Percentiles rank a stretch among this genome's conserved stretches.
Conservation (phyloP, 202 grass and related monocot genomes). For the Schoenoplectus tabernaemontani region DNA sequence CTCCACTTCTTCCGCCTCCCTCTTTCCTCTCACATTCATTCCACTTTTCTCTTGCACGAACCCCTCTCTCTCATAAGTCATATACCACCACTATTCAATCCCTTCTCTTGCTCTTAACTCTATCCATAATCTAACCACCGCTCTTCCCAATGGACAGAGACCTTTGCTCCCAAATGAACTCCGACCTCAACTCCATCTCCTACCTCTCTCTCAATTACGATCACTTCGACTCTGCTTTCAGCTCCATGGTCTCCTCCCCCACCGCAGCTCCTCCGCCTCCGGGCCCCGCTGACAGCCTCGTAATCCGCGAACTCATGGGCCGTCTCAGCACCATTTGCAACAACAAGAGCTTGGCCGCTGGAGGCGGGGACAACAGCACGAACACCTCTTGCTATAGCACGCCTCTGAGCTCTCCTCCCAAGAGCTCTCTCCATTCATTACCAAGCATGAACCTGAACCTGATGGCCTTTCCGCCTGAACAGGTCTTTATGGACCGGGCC, state of each 20-base stretch:
- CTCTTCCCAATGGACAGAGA: slow-evolving; percentile 15
- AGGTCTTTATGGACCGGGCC: slow-evolving; percentile 10
- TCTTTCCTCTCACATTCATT: not conserved
- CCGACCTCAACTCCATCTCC: slow-evolving; percentile 14
- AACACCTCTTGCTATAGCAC: slow-evolving; percentile 78
- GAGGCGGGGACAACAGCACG: slow-evolving; percentile 22
- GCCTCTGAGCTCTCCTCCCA: slow-evolving; percentile 61
- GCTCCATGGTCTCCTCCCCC: slow-evolving; percentile 68
- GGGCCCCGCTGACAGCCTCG: slow-evolving; percentile 15
- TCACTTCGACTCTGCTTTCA: slow-evolving; percentile 66
- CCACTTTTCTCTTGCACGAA: not conserved
- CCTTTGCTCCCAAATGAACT: slow-evolving; percentile 11
- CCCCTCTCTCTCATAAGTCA: not conserved
- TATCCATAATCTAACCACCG: not conserved
- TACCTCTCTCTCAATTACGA: slow-evolving; percentile 24
- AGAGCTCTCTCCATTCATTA: not conserved
- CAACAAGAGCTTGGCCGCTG: not conserved
- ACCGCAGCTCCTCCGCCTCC: not conserved
- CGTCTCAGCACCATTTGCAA: slow-evolving; percentile 85
- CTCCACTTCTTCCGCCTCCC: slow-evolving; percentile 13
- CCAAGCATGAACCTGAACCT: not conserved
- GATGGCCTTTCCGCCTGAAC: slow-evolving; percentile 1
- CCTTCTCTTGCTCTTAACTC: not conserved
- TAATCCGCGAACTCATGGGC: slow-evolving; percentile 65
- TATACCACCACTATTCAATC: not conserved